Percentiles rank a stretch among this genome's conserved stretches.
These are phyloP conservation scores for Vinca minor DNA, from an alignment of 257 asterid species.

Conservation along the genomic window DNA sequence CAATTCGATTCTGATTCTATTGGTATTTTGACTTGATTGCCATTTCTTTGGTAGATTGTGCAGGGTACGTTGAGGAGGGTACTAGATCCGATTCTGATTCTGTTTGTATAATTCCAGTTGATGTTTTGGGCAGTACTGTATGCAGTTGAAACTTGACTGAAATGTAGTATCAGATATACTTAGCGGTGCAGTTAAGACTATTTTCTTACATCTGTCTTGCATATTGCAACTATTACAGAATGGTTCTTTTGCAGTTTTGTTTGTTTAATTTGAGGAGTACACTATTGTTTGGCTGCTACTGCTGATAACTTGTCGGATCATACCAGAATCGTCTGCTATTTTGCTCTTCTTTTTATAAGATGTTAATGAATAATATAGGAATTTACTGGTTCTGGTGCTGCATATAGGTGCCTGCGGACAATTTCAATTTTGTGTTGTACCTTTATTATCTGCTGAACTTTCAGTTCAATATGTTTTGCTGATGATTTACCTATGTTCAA, in stretches of 20 bases:
- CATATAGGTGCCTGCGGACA: background rate
- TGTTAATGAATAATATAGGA: background rate
- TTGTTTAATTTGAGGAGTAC: background rate
- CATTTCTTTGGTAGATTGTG: background rate
- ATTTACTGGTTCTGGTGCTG: background rate
- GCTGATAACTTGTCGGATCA: background rate
- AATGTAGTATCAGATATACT: background rate
- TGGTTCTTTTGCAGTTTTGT: background rate
- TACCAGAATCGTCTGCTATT: background rate
- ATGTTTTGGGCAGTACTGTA: background rate
- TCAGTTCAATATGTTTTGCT: background rate
- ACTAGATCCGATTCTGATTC: too few species aligned
- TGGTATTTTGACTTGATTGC: background rate
- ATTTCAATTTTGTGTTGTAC: background rate
- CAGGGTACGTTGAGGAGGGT: background rate
- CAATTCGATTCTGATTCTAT: background rate
- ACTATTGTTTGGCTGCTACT: background rate
- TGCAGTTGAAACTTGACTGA: background rate
- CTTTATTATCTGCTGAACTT: too few species aligned
- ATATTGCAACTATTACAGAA: background rate
- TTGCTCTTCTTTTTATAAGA: background rate
- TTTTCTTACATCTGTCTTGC: background rate
- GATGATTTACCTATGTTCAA: background rate
- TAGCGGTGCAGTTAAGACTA: background rate
- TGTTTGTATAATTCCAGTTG: background rate